Evolutionary conservation across 2,329 filamentous ascomycete species (phyloP).

Genomic region (Microdochium trichocladiopsis): DNA sequence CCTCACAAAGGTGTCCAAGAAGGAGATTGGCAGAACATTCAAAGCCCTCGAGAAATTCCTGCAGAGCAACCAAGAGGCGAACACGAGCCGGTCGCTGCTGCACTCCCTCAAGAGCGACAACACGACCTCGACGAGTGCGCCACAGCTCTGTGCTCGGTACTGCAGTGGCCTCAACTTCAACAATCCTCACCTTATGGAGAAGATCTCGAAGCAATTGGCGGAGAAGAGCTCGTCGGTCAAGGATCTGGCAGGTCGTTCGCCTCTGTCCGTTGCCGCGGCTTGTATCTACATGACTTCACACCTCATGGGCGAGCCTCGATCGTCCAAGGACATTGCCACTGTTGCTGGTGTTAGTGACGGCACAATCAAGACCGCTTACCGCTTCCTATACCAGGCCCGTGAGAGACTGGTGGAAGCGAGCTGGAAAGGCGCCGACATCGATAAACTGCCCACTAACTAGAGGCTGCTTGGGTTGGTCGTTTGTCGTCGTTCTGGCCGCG

Average conservation of each 20-base stretch:
- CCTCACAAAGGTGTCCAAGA: slow-evolving; percentile 89
- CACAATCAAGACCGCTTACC: slow-evolving; percentile 94
- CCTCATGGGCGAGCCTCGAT: slow-evolving; percentile 70
- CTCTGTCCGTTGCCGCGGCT: slow-evolving; percentile 86
- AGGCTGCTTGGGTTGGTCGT: slow-evolving; percentile 2
- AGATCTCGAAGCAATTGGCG: slow-evolving; percentile 73
- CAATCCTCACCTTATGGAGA: slow-evolving; percentile 65
- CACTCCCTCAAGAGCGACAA: slow-evolving; percentile 64
- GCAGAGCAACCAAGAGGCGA: slow-evolving; percentile 61
- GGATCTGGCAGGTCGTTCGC: slow-evolving; percentile 84
- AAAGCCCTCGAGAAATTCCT: slow-evolving; percentile 88
- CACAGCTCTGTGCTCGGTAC: slow-evolving; percentile 82
- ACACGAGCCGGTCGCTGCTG: slow-evolving; percentile 40
- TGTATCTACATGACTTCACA: slow-evolving; percentile 96
- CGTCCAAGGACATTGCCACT: slow-evolving; percentile 77
- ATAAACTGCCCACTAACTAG: slow-evolving; percentile 58
- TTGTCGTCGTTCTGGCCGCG: not conserved
- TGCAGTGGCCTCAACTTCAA: slow-evolving; percentile 75
- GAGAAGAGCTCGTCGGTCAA: slow-evolving; percentile 70
- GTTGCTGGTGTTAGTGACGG: slow-evolving; percentile 91
- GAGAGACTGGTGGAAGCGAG: slow-evolving; percentile 68
- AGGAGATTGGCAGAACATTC: slow-evolving; percentile 94
- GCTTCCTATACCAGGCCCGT: slow-evolving; percentile 69
- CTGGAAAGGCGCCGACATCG: slow-evolving; percentile 67
- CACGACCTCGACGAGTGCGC: slow-evolving; percentile 70